Conservation (phyloP, 2,329 filamentous ascomycete species). For the Trichocomaceae sp. region DNA sequence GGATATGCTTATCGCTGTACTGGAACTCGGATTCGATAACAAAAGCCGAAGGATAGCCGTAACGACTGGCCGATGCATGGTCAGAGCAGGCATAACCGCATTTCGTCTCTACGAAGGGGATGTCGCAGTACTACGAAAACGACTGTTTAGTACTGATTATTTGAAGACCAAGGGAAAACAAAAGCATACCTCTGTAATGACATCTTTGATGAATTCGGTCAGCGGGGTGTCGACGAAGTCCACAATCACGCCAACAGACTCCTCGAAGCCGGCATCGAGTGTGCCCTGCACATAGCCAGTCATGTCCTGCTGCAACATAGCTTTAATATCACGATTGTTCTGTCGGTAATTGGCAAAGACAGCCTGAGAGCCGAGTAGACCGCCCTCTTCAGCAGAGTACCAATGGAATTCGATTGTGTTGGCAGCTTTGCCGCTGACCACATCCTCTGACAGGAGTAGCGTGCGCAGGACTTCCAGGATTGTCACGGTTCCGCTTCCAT, state of each 20-base stretch:
- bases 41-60: slow-evolving; percentile 60
- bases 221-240: slow-evolving; percentile 80
- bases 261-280: slow-evolving; percentile 70
- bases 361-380: slow-evolving; percentile 78
- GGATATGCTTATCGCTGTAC: slow-evolving; percentile 62
- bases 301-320: slow-evolving; percentile 99
- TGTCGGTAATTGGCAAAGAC: slow-evolving; percentile 79
- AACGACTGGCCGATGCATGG: slow-evolving; percentile 60
- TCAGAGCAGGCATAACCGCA: slow-evolving; percentile 80
- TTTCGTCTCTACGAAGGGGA: slow-evolving; percentile 80
- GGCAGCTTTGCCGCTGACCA: slow-evolving; percentile 62
- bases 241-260: slow-evolving; percentile 86
- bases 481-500: slow-evolving; percentile 86
- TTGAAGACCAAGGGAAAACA: neutral
- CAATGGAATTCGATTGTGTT: slow-evolving; percentile 97
- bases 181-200: slow-evolving; percentile 59
- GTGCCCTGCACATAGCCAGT: slow-evolving; percentile 82
- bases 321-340: slow-evolving; percentile 68
- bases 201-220: slow-evolving; percentile 83
- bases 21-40: slow-evolving; percentile 58
- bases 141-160: neutral
- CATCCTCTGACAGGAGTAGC: slow-evolving; percentile 64
- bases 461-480: slow-evolving; percentile 86
- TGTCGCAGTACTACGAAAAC: slow-evolving; percentile 66
- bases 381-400: slow-evolving; percentile 88